Evolutionary conservation across 2,329 filamentous ascomycete species (phyloP).

Genomic region (Cercospora zeae-maydis): DNA sequence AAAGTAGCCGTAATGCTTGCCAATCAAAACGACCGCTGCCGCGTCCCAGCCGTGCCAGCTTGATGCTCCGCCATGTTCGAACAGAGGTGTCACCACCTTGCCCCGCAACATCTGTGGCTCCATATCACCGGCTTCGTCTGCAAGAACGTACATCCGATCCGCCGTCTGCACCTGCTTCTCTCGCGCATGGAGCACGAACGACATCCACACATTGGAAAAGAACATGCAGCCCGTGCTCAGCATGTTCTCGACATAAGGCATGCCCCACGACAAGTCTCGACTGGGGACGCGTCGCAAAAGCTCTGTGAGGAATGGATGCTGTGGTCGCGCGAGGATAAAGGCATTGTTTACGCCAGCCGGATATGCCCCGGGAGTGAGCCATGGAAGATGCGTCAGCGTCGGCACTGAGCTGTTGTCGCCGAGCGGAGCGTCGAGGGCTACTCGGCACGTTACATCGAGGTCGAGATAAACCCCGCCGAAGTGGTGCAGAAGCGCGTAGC

Average conservation of each 20-base stretch:
- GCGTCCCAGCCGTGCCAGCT: conserved; percentile 34
- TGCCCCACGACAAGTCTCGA: conserved; percentile 26
- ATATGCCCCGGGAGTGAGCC: conserved; percentile 29
- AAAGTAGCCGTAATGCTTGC: conserved; percentile 26
- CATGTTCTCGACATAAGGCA: conserved; percentile 35
- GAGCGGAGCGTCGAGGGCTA: conserved; percentile 22
- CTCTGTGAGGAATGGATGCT: conserved; percentile 26
- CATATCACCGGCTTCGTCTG: conserved; percentile 25
- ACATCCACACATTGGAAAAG: conserved; percentile 32
- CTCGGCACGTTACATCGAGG: conserved; percentile 30
- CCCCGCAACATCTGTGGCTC: conserved; percentile 31
- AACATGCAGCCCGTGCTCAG: conserved; percentile 33
- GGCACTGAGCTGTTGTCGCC: background rate
- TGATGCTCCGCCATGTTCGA: conserved; percentile 30
- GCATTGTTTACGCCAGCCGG: conserved; percentile 35
- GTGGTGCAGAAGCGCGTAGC: conserved; percentile 30
- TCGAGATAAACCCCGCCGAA: conserved; percentile 33
- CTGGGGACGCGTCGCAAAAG: conserved; percentile 22
- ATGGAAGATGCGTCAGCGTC: conserved; percentile 25
- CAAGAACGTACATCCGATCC: conserved; percentile 28
- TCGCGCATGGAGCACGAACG: conserved; percentile 19
- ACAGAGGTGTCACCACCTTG: conserved; percentile 28
- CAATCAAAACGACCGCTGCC: conserved; percentile 25
- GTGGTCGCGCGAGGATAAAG: conserved; percentile 29
- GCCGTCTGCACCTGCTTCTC: conserved; percentile 8